Conservation (phyloP, 495 filamentous ascomycete genomes). For the Recurvomyces mirabilis region DNA sequence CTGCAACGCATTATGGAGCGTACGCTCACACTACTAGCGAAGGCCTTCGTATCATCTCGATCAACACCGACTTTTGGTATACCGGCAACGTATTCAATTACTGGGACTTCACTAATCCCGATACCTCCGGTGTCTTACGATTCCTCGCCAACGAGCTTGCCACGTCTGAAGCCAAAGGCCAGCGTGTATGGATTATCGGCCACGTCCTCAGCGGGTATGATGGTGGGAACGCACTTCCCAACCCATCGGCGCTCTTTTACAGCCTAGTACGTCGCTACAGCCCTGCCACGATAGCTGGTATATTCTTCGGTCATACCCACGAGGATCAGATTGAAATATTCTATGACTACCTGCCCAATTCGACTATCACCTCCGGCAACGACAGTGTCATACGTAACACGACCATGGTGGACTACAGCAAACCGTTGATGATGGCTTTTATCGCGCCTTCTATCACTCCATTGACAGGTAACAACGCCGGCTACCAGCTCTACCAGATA, state of each 20-base stretch:
- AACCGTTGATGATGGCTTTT: constrained; percentile 37
- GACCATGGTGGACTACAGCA: constrained; percentile 10
- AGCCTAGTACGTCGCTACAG: constrained; percentile 47
- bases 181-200: constrained; percentile 45
- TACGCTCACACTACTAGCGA: constrained; percentile 40
- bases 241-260: constrained; percentile 44
- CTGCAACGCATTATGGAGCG: constrained; percentile 40
- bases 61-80: constrained; percentile 48
- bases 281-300: constrained; percentile 43
- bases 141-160: constrained; percentile 44
- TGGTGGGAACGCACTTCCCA: constrained; percentile 39
- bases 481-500: constrained; percentile 44
- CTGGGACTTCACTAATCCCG: constrained; percentile 38
- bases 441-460: constrained; percentile 44
- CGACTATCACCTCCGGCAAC: no score
- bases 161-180: constrained; percentile 39
- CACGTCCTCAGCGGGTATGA: constrained; percentile 41
- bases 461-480: constrained; percentile 43
- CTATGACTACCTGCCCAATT: constrained; percentile 30
- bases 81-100: constrained; percentile 37
- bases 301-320: constrained; percentile 49
- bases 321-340: constrained; percentile 44
- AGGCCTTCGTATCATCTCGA: constrained; percentile 40
- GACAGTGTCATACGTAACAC: constrained; percentile 32
- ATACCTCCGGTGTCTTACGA: constrained; percentile 40